phyloP scores from a whole-genome alignment of 805 yeast genomes.

The Candida ipomoeae region DNA sequence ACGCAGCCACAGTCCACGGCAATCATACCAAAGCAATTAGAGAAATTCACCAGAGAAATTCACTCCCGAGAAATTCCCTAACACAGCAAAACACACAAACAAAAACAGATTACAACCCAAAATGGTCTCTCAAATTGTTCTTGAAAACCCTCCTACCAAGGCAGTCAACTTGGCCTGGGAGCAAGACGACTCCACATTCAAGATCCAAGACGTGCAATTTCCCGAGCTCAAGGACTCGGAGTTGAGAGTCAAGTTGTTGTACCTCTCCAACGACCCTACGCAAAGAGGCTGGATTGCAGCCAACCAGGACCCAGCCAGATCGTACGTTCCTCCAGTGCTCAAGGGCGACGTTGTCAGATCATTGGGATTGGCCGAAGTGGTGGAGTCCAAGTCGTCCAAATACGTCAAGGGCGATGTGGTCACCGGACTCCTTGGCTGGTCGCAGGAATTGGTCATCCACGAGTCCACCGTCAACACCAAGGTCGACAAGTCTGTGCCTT shows the following conservation, averaged over 20 bases:
- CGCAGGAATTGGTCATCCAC: slow-evolving; percentile 39
- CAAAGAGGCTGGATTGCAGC: slow-evolving; percentile 55
- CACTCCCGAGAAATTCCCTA: too few species aligned
- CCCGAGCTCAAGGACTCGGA: slow-evolving; percentile 34
- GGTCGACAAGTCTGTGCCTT: slow-evolving; percentile 29
- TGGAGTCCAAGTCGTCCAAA: slow-evolving; percentile 41
- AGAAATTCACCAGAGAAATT: too few species aligned
- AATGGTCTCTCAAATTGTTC: slow-evolving; percentile 17
- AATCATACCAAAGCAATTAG: not conserved
- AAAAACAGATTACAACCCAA: not conserved
- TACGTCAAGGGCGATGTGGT: slow-evolving; percentile 44
- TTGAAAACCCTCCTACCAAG: slow-evolving; percentile 22
- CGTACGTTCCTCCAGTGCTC: slow-evolving; percentile 35
- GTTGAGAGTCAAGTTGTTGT: slow-evolving; percentile 42
- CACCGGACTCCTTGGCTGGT: slow-evolving; percentile 42
- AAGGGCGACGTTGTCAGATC: slow-evolving; percentile 45
- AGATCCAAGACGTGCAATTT: slow-evolving; percentile 16
- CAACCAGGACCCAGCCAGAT: slow-evolving; percentile 25
- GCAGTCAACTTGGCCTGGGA: slow-evolving; percentile 21
- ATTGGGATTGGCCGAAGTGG: slow-evolving; percentile 46
- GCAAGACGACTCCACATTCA: slow-evolving; percentile 29
- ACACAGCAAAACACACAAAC: too few species aligned
- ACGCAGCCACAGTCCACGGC: not conserved
- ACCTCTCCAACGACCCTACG: slow-evolving; percentile 58
- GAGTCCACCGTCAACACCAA: slow-evolving; percentile 25